Conservation (phyloP, 345 rosid genomes). For the Capsella bursapastoris region DNA sequence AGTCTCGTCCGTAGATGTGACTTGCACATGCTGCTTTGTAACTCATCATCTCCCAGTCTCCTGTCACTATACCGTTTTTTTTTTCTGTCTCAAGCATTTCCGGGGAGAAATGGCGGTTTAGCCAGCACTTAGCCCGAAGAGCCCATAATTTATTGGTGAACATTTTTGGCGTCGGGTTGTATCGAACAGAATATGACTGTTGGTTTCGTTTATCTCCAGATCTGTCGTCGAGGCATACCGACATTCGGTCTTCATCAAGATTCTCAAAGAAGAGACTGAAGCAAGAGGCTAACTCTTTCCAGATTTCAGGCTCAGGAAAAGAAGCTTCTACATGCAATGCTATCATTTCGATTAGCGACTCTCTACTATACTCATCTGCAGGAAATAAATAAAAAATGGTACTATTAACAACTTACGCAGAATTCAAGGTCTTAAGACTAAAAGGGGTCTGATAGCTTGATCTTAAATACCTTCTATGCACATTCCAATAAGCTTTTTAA, state of each 20-base stretch:
- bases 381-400: not conserved
- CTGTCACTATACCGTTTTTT: conserved; percentile 53
- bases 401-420: not conserved
- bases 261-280: conserved; percentile 52
- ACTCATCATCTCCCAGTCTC: conserved; percentile 55
- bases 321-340: conserved; percentile 83
- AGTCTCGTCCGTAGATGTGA: conserved; percentile 65
- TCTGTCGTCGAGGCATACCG: conserved; percentile 49
- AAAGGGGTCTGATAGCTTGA: not conserved
- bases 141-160: conserved; percentile 58
- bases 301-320: conserved; percentile 48
- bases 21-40: conserved; percentile 81
- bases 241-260: conserved; percentile 67
- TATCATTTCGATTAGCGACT: conserved; percentile 71
- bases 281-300: conserved; percentile 82
- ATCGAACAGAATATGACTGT: conserved; percentile 42
- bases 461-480: conserved; percentile 53
- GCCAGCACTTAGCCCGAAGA: conserved; percentile 73
- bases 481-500: conserved; percentile 67
- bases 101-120: conserved; percentile 63
- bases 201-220: conserved; percentile 42
- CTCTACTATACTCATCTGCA: conserved; percentile 64
- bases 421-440: conserved; percentile 1
- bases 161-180: conserved; percentile 50
- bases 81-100: conserved; percentile 56